Conservation (phyloP, 2,329 filamentous ascomycete genomes). For the Bipolaris cookei region DNA sequence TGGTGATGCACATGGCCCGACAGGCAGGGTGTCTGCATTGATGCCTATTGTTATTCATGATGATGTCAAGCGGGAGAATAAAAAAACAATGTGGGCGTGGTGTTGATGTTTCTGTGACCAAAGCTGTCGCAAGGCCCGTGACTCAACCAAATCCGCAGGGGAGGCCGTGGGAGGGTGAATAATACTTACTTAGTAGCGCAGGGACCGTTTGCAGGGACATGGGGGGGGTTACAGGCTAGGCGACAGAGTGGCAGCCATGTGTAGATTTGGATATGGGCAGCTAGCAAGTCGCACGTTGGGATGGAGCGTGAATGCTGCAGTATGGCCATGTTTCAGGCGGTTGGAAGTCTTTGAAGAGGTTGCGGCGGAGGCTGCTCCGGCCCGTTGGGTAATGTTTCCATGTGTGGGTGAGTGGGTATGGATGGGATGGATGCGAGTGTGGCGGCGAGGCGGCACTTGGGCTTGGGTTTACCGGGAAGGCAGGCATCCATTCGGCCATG, state of each 20-base stretch:
- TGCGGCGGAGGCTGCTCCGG: not conserved
- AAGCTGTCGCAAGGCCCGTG: conserved; percentile 6
- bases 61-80: conserved; percentile 13
- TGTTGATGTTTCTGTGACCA: conserved; percentile 16
- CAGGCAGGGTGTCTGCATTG: not conserved
- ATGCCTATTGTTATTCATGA: not conserved
- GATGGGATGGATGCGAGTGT: not conserved
- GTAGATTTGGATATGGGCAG: not conserved
- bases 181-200: not conserved
- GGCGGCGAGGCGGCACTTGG: not conserved
- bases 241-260: not conserved
- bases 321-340: conserved; percentile 4
- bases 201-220: not conserved
- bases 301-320: not conserved
- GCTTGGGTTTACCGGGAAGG: not conserved
- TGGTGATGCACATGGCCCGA: conserved; percentile 1
- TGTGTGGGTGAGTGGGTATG: not conserved
- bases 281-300: not conserved
- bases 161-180: not conserved
- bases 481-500: not conserved
- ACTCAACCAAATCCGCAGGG: conserved; percentile 1
- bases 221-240: not conserved
- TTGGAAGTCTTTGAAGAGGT: not conserved
- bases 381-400: not conserved
- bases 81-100: not conserved